Base-by-base conservation (phyloP, 164 flowering plant genomes). In the Berberis thunbergii region DNA sequence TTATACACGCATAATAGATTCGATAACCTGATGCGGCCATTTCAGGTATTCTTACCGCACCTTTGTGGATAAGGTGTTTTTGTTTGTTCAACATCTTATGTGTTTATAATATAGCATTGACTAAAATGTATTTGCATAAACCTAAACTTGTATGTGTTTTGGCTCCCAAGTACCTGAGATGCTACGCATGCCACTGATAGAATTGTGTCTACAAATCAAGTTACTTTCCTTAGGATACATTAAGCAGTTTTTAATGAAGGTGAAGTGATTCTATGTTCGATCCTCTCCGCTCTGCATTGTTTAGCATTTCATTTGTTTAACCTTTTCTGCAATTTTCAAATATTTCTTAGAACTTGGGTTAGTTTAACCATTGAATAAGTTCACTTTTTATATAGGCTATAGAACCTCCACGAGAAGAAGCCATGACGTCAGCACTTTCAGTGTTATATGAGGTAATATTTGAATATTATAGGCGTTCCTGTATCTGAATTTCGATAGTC, bases 401-500 rank as follows among this genome's bases (percentile, higher is more conserved):
- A 59, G 97, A 91, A 75, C 91, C 96, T 74, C 97, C 97, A 43
- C 83, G 61, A 67, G 92, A 89, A 67, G 91, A 85, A 64, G 89
- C 96, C 58, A 78, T 91, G 49, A 73, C 69, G 50, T 80, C 96
- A 61, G 97, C 97, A 64, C 63, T 91, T 69, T 77, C 94, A 45
- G 65, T 79, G 39, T 74, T 91, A 41, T 82, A 87, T 70, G 94
- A 89, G 96, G 97, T 88, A 4, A 59, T 41, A 12, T 57, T 26
- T 26, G 26, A 26, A 26, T 26, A 26, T 26, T 26, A 26, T 26
- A 26, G 26, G 26, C 54, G 11, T 4, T 52, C n/a, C 13, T 7
- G 54, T 10, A 10, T 4, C 8, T 46, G 8, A 46, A 46, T 46
- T 4, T 46, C 54, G 8, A 1, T 52, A 52, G 11, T 52, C 26